These are phyloP conservation scores for Saccharomycopsis malanga DNA, from an alignment of 805 yeast genomes.

Conservation along the genomic window DNA sequence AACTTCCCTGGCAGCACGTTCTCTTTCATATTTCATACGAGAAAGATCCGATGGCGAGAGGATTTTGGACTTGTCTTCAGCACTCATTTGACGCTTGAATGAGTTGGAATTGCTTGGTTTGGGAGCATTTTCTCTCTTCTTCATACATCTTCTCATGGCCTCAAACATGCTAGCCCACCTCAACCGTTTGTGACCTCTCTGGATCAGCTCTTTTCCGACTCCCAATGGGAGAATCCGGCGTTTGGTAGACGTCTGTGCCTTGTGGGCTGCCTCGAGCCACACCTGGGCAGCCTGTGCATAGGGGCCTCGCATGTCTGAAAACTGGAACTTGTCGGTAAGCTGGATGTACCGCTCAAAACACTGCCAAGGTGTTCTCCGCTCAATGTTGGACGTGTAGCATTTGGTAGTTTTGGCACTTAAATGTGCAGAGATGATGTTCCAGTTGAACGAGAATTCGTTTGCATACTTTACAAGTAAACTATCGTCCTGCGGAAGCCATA, in stretches of 20 bases:
- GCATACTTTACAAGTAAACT: conserved; percentile 70
- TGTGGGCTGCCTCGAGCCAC: conserved; percentile 89
- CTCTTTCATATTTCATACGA: conserved; percentile 76
- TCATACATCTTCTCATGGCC: conserved; percentile 83
- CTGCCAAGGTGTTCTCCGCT: conserved; percentile 97
- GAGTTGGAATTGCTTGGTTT: conserved; percentile 42
- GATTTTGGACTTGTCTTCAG: conserved; percentile 38
- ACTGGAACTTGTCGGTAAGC: conserved; percentile 75
- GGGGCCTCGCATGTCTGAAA: conserved; percentile 80
- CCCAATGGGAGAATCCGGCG: conserved; percentile 88
- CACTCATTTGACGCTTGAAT: conserved; percentile 34
- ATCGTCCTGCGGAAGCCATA: conserved; percentile 96
- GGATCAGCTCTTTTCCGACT: conserved; percentile 87
- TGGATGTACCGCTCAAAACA: conserved; percentile 96
- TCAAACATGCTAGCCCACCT: conserved; percentile 98
- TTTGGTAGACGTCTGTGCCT: conserved; percentile 80
- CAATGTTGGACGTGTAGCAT: conserved; percentile 78
- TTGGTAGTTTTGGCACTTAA: conserved; percentile 59
- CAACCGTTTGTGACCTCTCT: conserved; percentile 82
- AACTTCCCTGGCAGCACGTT: conserved; percentile 75
- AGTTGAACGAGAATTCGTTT: conserved; percentile 77
- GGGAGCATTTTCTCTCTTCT: conserved; percentile 75
- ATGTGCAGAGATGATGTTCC: conserved; percentile 86
- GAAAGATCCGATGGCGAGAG: conserved; percentile 82
- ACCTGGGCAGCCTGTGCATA: conserved; percentile 77